Evolutionary conservation across 164 flowering plant genomes (phyloP).

Genomic region (Protea cynaroides): DNA sequence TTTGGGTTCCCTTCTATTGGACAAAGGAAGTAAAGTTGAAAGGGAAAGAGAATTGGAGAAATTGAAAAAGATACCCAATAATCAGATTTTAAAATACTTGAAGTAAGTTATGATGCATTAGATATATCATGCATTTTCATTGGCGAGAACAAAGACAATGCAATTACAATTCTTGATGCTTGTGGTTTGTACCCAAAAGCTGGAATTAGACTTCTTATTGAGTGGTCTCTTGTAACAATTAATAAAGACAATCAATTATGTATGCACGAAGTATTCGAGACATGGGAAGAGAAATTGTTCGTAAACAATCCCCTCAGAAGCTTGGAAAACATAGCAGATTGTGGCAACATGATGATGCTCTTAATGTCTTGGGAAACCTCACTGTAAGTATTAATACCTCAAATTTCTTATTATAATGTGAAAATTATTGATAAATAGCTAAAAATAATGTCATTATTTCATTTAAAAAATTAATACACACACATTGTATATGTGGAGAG

Average conservation of each 20-base stretch:
- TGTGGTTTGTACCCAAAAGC: not conserved
- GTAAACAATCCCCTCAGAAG: not conserved
- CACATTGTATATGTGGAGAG: too few relatives aligned
- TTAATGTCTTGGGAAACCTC: not conserved
- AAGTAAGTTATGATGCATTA: conserved; percentile 8
- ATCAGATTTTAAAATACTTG: not conserved
- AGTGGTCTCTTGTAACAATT: not conserved
- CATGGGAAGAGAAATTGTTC: not conserved
- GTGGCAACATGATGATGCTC: conserved; percentile 3
- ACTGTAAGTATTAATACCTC: conserved; percentile 2
- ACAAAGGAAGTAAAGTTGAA: not conserved
- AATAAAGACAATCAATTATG: not conserved
- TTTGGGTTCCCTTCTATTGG: not conserved
- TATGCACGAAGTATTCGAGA: conserved; percentile 1
- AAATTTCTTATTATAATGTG: too few relatives aligned
- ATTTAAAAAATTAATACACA: too few relatives aligned
- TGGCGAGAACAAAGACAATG: not conserved
- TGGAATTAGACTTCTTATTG: not conserved
- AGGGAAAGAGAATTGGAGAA: not conserved
- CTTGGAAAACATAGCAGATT: conserved; percentile 6
- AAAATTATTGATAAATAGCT: not conserved
- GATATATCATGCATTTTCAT: not conserved
- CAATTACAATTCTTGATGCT: not conserved
- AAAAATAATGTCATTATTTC: too few relatives aligned
- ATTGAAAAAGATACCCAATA: conserved; percentile 2